Percentiles rank a stretch among this genome's conserved stretches.
These are phyloP conservation scores for Hyaloperonospora brassicae DNA, from an alignment of 352 stramenopile genomes.

Conservation along the genomic window DNA sequence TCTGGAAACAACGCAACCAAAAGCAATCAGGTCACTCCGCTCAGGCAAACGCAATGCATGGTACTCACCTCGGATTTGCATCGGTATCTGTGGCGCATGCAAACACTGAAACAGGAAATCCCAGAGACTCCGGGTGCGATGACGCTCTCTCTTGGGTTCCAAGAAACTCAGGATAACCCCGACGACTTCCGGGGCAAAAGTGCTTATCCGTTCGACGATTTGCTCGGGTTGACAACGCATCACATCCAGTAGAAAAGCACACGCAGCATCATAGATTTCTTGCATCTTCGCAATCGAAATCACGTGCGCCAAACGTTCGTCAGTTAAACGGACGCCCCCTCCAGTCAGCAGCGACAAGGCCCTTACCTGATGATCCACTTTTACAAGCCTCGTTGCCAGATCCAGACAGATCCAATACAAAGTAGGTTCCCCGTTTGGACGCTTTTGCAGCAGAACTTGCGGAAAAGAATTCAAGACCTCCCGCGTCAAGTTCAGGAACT, in stretches of 20 bases:
- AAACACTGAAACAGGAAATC: conserved; percentile 70
- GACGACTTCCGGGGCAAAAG: conserved; percentile 35
- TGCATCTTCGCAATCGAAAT: conserved; percentile 28
- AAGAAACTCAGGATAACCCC: conserved; percentile 44
- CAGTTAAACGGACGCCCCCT: not conserved
- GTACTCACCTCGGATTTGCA: conserved; percentile 30
- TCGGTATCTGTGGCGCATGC: conserved; percentile 46
- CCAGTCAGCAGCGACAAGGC: conserved; percentile 1
- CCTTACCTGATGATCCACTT: conserved; percentile 50
- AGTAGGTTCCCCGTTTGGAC: conserved; percentile 17
- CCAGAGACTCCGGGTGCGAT: conserved; percentile 48
- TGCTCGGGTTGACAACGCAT: conserved; percentile 26
- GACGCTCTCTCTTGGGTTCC: conserved; percentile 35
- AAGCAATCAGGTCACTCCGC: not conserved
- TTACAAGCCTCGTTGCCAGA: conserved; percentile 38
- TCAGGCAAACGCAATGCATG: not conserved
- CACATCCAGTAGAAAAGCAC: conserved; percentile 49
- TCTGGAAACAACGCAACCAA: conserved; percentile 15
- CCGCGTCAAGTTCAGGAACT: conserved; percentile 41
- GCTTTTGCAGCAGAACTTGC: conserved; percentile 22
- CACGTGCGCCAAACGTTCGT: not conserved
- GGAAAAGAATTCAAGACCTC: conserved; percentile 42
- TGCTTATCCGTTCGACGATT: conserved; percentile 26
- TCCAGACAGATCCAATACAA: conserved; percentile 40
- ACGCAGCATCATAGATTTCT: conserved; percentile 57